These are phyloP conservation scores for Acanthamoeba castellanii DNA, from an alignment of 208 protist species.

Conservation along the genomic window DNA sequence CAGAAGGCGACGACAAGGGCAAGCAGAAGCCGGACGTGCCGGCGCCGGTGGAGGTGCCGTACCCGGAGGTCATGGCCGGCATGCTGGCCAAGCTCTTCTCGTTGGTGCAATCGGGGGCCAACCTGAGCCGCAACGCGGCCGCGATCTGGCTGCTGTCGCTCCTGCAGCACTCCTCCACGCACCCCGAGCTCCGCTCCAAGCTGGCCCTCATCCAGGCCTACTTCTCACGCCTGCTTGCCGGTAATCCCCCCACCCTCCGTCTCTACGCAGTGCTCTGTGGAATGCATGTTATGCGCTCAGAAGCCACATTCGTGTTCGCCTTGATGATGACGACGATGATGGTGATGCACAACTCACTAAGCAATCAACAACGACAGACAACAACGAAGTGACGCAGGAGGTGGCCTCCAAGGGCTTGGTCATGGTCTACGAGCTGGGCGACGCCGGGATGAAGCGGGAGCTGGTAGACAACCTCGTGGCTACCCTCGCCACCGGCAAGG, in stretches of 20 bases:
- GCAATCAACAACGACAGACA: slow-evolving; percentile 66
- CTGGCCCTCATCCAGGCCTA: slow-evolving; percentile 65
- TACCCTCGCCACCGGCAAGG: slow-evolving; percentile 73
- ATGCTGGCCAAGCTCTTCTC: slow-evolving; percentile 60
- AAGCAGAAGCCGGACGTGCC: background rate
- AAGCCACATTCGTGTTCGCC: background rate
- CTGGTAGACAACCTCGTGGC: slow-evolving; percentile 79
- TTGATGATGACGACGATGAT: slow-evolving; percentile 25
- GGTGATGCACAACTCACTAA: no score
- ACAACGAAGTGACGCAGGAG: slow-evolving; percentile 81
- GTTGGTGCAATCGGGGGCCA: slow-evolving; percentile 45
- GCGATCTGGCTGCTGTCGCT: slow-evolving; percentile 79
- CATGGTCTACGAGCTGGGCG: slow-evolving; percentile 80
- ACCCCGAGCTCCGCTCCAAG: slow-evolving; percentile 42
- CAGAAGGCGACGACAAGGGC: background rate
- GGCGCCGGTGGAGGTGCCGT: background rate
- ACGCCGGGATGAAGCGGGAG: slow-evolving; percentile 73
- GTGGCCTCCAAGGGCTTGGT: slow-evolving; percentile 83
- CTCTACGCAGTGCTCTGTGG: no score
- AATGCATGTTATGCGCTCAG: no score
- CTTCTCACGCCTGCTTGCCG: slow-evolving; percentile 75
- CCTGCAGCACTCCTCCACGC: slow-evolving; percentile 67
- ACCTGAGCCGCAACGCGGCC: slow-evolving; percentile 55
- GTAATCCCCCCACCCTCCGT: background rate
- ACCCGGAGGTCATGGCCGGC: slow-evolving; percentile 43